Percentiles rank a stretch among this genome's conserved stretches.
These are phyloP conservation scores for Eudorina sp. DNA, from an alignment of 139 green algal species.

Conservation along the genomic window DNA sequence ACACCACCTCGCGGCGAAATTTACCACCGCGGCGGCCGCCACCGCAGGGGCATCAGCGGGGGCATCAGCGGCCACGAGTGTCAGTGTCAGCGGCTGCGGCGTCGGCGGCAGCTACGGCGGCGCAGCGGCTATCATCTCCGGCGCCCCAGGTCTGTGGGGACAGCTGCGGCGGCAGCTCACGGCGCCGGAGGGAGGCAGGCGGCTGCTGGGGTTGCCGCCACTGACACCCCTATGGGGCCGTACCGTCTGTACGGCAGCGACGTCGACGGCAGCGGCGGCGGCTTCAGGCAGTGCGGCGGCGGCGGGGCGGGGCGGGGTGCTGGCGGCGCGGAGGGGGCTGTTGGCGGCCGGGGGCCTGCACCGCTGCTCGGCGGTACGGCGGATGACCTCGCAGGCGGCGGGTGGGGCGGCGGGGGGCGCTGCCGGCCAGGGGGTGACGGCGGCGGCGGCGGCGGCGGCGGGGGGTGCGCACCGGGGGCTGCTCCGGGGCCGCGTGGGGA, in stretches of 20 bases:
- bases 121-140: too few species aligned
- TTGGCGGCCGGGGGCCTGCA: background rate
- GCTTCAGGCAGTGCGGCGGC: background rate
- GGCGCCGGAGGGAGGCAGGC: background rate
- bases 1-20: too few species aligned
- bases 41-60: background rate
- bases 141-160: background rate
- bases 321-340: background rate
- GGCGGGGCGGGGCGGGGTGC: background rate
- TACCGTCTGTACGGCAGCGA: background rate
- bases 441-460: background rate
- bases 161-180: background rate
- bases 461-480: background rate
- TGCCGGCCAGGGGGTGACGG: too few species aligned
- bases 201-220: background rate
- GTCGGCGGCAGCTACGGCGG: too few species aligned
- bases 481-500: conserved; percentile 55
- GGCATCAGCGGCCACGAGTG: background rate
- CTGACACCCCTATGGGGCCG: background rate
- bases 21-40: too few species aligned
- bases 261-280: background rate
- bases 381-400: too few species aligned
- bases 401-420: too few species aligned
- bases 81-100: too few species aligned
- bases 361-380: too few species aligned